Base-by-base conservation (phyloP, 257 asterid species). In the Parsonsia alboflavescens region DNA sequence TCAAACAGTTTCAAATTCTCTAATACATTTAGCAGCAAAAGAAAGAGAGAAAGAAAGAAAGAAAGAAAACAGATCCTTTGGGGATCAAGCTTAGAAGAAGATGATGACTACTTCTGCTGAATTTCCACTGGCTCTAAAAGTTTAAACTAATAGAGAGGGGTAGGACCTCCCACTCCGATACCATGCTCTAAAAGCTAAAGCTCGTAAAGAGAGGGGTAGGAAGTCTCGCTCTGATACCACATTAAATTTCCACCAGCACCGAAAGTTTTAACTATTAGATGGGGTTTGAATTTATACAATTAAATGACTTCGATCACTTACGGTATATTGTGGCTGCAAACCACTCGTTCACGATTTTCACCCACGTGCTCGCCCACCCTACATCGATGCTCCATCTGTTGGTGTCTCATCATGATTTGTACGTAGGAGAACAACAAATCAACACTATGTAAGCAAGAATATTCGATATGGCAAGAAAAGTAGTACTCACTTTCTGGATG, bases 331-430 rank as follows among this genome's bases (percentile, higher is more conserved):
- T 88, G 74, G 98, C 96, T 68, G 97, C 97, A 82, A 92, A 89
- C 98, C 97, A 89, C 77, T 90, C 97, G 22, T 94, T 94, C 4
- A 94, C 84, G 28, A 94, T 90, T 83, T 92, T 92, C 50, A 91
- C 97, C 98, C 97, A 93, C 2, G 96, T 90, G 73, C 97, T 92
- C 58, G 95, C 93, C 97, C 98, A 90, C 10, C 98, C 98, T 53
- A 94, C 93, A 71, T 94, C 98, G 39, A 94, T 92, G 85, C 97
- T 85, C 97, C 96, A 94, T 78, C 97, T 92, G 84, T 65, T 72
- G 22, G 67, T 39, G 70, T n/a, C n/a, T 52, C 52, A 56, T 48
- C 64, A 5, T 42, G 13, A 57, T 46, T 70, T 63, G 57, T 49
- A 11, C 22, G 33, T 52, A 8, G 19, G 28, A 73, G 22, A 49